Evolutionary conservation across 495 filamentous ascomycete species (phyloP).

Genomic region (Rusavskia elegans): DNA sequence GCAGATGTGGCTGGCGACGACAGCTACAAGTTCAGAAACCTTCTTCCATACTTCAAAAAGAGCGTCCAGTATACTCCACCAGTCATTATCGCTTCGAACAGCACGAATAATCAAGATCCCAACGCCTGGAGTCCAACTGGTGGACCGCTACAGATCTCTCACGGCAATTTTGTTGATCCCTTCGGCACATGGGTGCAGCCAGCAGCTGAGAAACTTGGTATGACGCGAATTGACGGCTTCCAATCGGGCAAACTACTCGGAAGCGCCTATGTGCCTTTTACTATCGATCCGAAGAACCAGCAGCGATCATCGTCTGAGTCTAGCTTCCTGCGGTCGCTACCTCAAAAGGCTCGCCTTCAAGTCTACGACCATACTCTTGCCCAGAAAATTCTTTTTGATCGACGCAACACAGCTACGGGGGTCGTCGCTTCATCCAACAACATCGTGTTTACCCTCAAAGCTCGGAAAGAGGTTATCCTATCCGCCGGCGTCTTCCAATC

Average conservation of each 20-base stretch:
- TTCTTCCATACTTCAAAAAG: conserved; percentile 22
- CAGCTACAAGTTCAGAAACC: conserved; percentile 23
- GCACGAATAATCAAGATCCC: conserved; percentile 4
- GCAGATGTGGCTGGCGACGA: conserved; percentile 24
- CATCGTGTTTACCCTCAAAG: conserved; percentile 7
- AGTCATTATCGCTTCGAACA: conserved; percentile 5
- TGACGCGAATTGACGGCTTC: neutral
- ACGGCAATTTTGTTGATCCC: neutral
- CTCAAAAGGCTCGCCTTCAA: neutral
- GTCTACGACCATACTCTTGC: too few species aligned
- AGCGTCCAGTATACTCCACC: conserved; percentile 19
- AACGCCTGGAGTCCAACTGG: conserved; percentile 16
- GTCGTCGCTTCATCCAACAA: too few species aligned
- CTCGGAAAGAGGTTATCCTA: conserved; percentile 37
- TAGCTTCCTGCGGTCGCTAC: conserved; percentile 8
- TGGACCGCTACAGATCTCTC: conserved; percentile 9
- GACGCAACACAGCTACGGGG: too few species aligned
- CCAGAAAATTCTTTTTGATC: too few species aligned
- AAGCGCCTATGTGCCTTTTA: neutral
- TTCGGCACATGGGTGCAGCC: neutral
- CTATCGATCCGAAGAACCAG: neutral
- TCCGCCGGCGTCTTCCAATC: conserved; percentile 37
- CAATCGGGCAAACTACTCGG: neutral
- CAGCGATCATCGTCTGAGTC: conserved; percentile 16
- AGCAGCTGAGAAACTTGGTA: neutral